Conservation (phyloP, 768 basidiomycete species). For the Rhodocollybia butyracea region DNA sequence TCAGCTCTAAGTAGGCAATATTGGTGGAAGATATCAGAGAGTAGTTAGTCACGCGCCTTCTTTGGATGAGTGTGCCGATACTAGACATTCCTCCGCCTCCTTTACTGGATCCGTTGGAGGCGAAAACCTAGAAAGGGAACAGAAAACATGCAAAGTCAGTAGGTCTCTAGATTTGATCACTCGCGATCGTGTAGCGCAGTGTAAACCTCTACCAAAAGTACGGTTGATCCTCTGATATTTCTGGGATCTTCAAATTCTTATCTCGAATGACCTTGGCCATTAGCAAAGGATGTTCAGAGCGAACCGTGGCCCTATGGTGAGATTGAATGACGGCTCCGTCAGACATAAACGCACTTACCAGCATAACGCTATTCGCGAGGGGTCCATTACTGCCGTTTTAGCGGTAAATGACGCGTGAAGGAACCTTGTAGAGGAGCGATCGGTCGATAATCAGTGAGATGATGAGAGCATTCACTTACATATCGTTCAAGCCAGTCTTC, state of each 20-base stretch:
- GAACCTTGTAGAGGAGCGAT: conserved; percentile 19
- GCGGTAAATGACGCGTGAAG: conserved; percentile 27
- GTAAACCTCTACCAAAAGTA: background rate
- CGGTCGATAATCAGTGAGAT: background rate
- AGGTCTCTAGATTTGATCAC: no score
- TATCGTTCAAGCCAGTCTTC: conserved; percentile 28
- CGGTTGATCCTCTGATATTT: background rate
- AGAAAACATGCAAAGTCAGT: background rate
- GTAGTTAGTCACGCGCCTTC: conserved; percentile 31
- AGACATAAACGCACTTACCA: no score
- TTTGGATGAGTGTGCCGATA: conserved; percentile 35
- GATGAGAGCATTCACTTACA: conserved; percentile 20
- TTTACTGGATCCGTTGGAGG: conserved; percentile 39
- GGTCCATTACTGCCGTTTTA: conserved; percentile 13
- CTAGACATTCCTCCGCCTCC: conserved; percentile 38
- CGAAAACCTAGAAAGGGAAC: conserved; percentile 30
- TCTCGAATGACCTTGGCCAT: conserved; percentile 40
- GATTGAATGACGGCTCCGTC: no score
- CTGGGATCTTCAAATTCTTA: background rate
- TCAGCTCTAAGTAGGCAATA: conserved; percentile 30
- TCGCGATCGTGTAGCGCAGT: no score
- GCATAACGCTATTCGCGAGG: conserved; percentile 38
- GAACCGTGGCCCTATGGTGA: conserved; percentile 54
- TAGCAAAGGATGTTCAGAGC: conserved; percentile 56
- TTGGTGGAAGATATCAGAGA: background rate